Percentiles rank a stretch among this genome's conserved stretches.
These are phyloP conservation scores for Lentinula novae-zelandiae DNA, from an alignment of 1,284 basidiomycete genomes.

Conservation along the genomic window DNA sequence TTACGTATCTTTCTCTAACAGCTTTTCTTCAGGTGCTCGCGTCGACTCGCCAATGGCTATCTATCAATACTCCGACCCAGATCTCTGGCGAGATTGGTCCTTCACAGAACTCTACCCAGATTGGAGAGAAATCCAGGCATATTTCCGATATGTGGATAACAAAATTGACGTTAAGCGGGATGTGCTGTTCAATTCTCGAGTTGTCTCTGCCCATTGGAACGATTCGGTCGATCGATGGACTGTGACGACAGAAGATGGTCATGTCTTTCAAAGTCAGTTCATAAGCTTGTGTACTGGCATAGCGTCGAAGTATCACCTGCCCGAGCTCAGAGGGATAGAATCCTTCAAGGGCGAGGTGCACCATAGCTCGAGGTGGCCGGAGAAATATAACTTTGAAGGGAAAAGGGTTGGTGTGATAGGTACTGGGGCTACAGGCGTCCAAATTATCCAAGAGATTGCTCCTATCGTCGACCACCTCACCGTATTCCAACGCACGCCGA, in stretches of 20 bases:
- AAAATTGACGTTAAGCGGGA: constrained; percentile 12
- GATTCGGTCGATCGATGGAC: constrained; percentile 6
- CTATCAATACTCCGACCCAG: constrained; percentile 12
- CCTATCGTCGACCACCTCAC: constrained; percentile 22
- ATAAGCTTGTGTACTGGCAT: constrained; percentile 16
- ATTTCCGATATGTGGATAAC: constrained; percentile 13
- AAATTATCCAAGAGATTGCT: constrained; percentile 23
- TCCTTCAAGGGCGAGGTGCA: constrained; percentile 23
- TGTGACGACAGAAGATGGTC: constrained; percentile 6
- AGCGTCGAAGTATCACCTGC: constrained; percentile 22
- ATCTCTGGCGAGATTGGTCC: constrained; percentile 11
- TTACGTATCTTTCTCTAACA: constrained; percentile 8
- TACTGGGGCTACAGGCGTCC: constrained; percentile 26
- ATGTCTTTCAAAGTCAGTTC: background rate
- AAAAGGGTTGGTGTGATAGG: constrained; percentile 25
- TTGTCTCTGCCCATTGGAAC: constrained; percentile 13
- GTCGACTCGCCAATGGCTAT: constrained; percentile 1
- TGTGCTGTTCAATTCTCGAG: constrained; percentile 13
- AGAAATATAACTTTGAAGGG: constrained; percentile 18
- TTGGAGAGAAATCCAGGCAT: constrained; percentile 11
- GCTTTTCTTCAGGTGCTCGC: constrained; percentile 10
- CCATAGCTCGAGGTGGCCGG: constrained; percentile 24
- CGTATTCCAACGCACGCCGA: constrained; percentile 27
- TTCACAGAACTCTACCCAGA: constrained; percentile 12
- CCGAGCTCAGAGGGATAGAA: constrained; percentile 20